Base-by-base conservation (phyloP, 208 protist genomes). In the Leishmania aethiopica region DNA sequence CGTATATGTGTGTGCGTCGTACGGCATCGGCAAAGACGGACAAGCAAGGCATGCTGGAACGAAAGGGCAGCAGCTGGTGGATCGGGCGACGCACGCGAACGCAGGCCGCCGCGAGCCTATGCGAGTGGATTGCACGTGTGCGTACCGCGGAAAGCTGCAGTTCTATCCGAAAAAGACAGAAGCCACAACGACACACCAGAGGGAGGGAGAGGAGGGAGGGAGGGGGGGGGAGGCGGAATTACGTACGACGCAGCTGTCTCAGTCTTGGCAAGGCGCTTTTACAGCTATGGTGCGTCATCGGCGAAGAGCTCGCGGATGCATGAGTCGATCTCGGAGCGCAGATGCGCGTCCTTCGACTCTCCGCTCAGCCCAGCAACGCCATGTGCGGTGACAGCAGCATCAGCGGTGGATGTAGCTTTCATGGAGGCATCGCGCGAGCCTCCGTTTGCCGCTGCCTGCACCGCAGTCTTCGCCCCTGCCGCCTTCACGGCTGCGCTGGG, bases 291-390 rank as follows among this genome's bases (percentile, higher is more conserved):
- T 42, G 5, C 45, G 3, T 75, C 62, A 10, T 82, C 77, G 5
- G 82, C 57, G 59, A 85, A 85, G 57, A 85, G 82, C 35, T 81
- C 82, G 2, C 45, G 82, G 49, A 85, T 85, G 28, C 25, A 74
- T 11, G 60, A 74, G 53, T 85, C 82, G 59, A 85, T 49, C 40
- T 82, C 72, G 7, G 69, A 71, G 70, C 60, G 79, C 32, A 85
- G 42, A 3, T n/a, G 76, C 37, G 55, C 57, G 35, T 3, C 28
- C 11, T 62, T 64, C 57, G 40, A 6, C 45, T 35, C 66, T 4
- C 28, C 11, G 2, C 15, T n/a, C 40, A 25, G 17, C 51, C 28
- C 53, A 51, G 19, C 55, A 77, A 7, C 28, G 69, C 47, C 17
- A 7, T 59, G 19, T 1, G 32, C 72, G 2, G 69, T 10, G 69